Evolutionary conservation across 163 green algal genomes (phyloP).

Genomic region (Dunaliella salina): DNA sequence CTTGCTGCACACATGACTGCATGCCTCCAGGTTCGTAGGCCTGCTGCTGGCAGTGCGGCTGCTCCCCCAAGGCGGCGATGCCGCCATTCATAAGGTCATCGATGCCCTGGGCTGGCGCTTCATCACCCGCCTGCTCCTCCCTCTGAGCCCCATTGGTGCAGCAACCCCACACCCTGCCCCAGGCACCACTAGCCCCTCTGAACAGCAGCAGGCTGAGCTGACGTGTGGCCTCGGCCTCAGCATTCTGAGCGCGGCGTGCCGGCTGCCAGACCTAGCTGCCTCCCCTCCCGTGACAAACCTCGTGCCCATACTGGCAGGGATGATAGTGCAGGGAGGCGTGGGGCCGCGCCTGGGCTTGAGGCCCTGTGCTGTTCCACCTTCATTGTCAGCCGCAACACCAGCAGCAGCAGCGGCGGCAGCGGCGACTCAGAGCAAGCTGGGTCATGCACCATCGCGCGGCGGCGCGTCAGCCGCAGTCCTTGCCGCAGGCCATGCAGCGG

Average conservation of each 20-base stretch:
- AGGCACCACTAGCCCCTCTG: not conserved
- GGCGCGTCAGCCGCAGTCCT: slow-evolving; percentile 4
- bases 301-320: slow-evolving; percentile 39
- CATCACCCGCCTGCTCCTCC: slow-evolving; percentile 55
- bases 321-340: slow-evolving; percentile 4
- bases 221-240: slow-evolving; percentile 36
- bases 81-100: slow-evolving; percentile 32
- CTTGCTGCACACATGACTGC: not conserved
- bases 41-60: slow-evolving; percentile 61
- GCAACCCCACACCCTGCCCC: not conserved
- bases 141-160: slow-evolving; percentile 23
- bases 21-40: slow-evolving; percentile 57
- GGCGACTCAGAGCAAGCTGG: not conserved
- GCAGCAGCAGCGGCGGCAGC: not conserved
- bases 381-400: not conserved
- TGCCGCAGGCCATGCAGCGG: not conserved
- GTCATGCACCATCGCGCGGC: not conserved
- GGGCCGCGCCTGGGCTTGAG: not conserved
- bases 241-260: slow-evolving; percentile 43
- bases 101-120: slow-evolving; percentile 50
- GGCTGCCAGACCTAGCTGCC: slow-evolving; percentile 35
- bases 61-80: slow-evolving; percentile 32
- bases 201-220: not conserved
- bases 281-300: slow-evolving; percentile 15
- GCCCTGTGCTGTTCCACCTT: not conserved